Evolutionary conservation across 768 basidiomycete species (phyloP).

Genomic region (Phlebiopsis gigantea): DNA sequence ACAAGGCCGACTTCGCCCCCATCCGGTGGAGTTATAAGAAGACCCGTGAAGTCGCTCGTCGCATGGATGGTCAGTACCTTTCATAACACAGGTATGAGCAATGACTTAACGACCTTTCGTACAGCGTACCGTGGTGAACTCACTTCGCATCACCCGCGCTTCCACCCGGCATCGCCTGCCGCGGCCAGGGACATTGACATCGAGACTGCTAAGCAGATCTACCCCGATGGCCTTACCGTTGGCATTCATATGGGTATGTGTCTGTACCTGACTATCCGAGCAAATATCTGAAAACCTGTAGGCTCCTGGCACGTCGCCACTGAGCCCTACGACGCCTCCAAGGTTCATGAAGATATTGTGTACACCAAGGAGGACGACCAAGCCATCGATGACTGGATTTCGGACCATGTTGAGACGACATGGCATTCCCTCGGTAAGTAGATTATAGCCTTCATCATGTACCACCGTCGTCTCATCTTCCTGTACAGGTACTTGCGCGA

Average conservation of each 20-base stretch:
- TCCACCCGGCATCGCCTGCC: conserved; percentile 65
- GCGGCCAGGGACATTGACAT: conserved; percentile 60
- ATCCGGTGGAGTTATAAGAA: conserved; percentile 78
- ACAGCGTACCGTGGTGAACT: conserved; percentile 67
- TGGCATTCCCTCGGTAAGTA: conserved; percentile 63
- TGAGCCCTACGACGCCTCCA: conserved; percentile 45
- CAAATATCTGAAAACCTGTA: conserved; percentile 2
- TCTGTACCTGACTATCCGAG: background rate
- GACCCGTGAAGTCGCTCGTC: conserved; percentile 63
- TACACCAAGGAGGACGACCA: conserved; percentile 65
- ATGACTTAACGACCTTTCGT: background rate
- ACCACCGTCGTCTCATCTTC: background rate
- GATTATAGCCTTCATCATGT: background rate
- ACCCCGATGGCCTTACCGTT: conserved; percentile 57
- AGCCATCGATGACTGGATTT: conserved; percentile 68
- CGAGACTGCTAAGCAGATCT: conserved; percentile 55
- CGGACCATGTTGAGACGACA: conserved; percentile 70
- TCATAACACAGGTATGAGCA: background rate
- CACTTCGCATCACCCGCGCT: conserved; percentile 67
- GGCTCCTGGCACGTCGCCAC: conserved; percentile 58
- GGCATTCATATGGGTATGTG: conserved; percentile 67
- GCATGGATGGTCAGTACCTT: conserved; percentile 54
- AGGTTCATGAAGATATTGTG: conserved; percentile 60
- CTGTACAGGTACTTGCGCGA: conserved; percentile 34
- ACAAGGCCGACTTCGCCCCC: conserved; percentile 73